Base-by-base conservation (phyloP, 192 early-diverging fungal genomes). In the Funneliformis geosporum region DNA sequence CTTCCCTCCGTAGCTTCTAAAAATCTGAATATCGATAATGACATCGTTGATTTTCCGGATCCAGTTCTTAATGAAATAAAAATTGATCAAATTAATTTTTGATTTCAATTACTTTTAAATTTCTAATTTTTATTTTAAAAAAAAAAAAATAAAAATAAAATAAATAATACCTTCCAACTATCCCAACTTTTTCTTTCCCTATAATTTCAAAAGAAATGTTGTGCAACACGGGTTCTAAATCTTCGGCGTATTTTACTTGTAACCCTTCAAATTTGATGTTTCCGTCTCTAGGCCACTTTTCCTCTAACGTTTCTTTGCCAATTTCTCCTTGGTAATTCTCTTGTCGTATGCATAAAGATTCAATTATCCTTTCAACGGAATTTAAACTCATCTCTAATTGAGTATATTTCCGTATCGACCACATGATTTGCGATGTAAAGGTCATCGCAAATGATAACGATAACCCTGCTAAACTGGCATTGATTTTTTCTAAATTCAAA, bases 361-460 rank as follows among this genome's bases (percentile, higher is more conserved):
- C 95, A 60, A 88, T 78, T 10, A 96, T 82, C 16, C 96, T 91
- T 86, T 98, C 96, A 39, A 96, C 93, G 6, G 91, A 87, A 80
- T 94, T 96, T 88, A 96, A 89, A 80, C 85, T 90, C 89, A 97
- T 93, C 81, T 98, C 96, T 81, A 95, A 91, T 70, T 90, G 85
- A 27, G 89, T 88, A 82, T 93, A 94, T 50, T 87, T 84, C 67
- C 94, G 88, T 38, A 95, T 89, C 12, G 90, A 78, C 95, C 95
- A 96, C 79, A 91, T 84, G 82, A 95, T 85, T 80, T 89, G 88
- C 55, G 92, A 89, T 12, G 93, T 91, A 81, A 98, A 96, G 60
- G 88, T 90, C 9, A 94, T 85, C 0, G 97, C 90, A 81, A 95
- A 98, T 71, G 92, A 90, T 18, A 98, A 86, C 28, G 91, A 89